Percentiles rank a stretch among this genome's conserved stretches.
These are phyloP conservation scores for Uronychia setigera DNA, from an alignment of 73 alveolate genomes.

Conservation along the genomic window DNA sequence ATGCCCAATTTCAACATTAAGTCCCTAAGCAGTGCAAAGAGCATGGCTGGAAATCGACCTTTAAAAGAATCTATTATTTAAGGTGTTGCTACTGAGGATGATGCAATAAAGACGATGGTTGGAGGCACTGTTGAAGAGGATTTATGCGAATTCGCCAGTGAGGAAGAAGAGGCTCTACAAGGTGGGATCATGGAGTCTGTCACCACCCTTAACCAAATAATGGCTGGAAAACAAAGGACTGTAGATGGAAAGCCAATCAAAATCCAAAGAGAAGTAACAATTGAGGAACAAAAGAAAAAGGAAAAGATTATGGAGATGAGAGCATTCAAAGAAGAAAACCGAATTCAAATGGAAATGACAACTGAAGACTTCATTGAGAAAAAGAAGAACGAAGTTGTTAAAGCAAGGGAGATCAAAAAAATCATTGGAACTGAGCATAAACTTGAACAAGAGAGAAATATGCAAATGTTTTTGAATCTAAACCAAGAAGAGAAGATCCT, in stretches of 20 bases:
- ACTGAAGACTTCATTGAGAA: background rate
- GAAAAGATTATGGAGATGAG: background rate
- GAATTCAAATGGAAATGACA: background rate
- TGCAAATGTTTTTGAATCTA: slow-evolving; percentile 31
- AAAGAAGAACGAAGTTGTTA: slow-evolving; percentile 14
- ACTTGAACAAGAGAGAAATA: slow-evolving; percentile 30
- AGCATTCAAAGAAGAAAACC: background rate
- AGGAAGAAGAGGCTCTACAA: background rate
- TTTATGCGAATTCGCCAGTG: background rate
- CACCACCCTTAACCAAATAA: background rate
- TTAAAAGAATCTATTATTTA: background rate
- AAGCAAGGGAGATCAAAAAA: slow-evolving; percentile 46
- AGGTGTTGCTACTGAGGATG: background rate
- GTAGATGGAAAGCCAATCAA: background rate
- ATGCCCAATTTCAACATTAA: background rate
- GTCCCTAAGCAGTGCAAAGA: background rate
- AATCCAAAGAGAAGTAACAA: background rate
- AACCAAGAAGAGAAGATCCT: slow-evolving; percentile 45
- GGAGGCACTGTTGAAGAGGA: background rate
- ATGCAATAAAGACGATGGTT: background rate
- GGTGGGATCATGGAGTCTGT: background rate
- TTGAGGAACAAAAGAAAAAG: background rate
- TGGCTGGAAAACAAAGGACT: background rate
- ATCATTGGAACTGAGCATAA: slow-evolving; percentile 38
- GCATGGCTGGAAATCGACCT: background rate